Percentiles rank a stretch among this genome's conserved stretches.
phyloP scores from a whole-genome alignment of 306 rosid species.

The Prinsepia uniflora region DNA sequence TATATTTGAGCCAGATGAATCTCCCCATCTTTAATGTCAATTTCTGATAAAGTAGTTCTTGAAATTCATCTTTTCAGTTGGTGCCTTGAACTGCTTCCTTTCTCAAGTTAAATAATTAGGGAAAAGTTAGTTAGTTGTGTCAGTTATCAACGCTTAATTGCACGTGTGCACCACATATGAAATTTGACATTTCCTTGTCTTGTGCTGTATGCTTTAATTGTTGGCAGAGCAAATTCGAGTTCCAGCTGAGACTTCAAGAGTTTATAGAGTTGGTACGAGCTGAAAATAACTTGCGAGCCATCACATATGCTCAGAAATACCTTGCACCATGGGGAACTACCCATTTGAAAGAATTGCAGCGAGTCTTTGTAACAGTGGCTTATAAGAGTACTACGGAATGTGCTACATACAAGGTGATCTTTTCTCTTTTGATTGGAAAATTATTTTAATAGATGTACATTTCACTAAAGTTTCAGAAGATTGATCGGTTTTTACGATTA shows the following conservation, averaged over 20 bases:
- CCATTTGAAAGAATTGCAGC: slow-evolving; percentile 88
- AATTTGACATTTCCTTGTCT: slow-evolving; percentile 12
- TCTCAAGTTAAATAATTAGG: background rate
- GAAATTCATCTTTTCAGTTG: background rate
- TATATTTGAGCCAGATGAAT: background rate
- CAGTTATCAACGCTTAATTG: background rate
- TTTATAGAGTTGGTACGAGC: slow-evolving; percentile 92
- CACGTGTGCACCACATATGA: background rate
- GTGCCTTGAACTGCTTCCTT: background rate
- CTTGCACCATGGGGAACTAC: slow-evolving; percentile 87
- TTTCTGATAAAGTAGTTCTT: background rate
- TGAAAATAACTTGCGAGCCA: slow-evolving; percentile 75
- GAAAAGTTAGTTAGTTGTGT: background rate
- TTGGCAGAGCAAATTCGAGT: slow-evolving; percentile 85
- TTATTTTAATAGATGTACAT: background rate
- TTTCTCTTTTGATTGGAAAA: slow-evolving; percentile 5
- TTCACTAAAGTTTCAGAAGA: background rate
- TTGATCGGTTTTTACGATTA: slow-evolving; percentile 7
- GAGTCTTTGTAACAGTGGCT: slow-evolving; percentile 74
- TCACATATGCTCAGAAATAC: slow-evolving; percentile 74
- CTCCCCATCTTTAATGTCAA: background rate
- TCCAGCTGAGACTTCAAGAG: slow-evolving; percentile 95
- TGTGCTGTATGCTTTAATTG: slow-evolving; percentile 33
- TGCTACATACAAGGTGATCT: slow-evolving; percentile 76
- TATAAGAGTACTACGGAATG: slow-evolving; percentile 80